These are phyloP conservation scores for Petasospora fabianii DNA, from an alignment of 1,139 yeast species.

Conservation along the genomic window DNA sequence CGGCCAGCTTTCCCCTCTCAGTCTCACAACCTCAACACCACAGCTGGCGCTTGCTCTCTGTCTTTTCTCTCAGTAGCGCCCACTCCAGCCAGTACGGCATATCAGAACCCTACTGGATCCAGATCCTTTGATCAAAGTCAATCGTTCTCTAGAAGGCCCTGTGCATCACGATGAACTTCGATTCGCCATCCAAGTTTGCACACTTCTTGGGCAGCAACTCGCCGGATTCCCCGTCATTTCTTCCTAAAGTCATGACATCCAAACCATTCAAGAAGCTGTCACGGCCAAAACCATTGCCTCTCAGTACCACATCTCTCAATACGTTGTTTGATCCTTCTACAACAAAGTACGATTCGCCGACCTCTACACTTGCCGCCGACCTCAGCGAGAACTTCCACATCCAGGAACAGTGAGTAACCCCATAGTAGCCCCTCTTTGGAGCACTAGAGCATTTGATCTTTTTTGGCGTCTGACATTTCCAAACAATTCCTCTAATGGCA, in stretches of 20 bases:
- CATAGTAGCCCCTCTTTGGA: background rate
- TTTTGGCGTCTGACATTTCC: too few species aligned
- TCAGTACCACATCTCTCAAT: slow-evolving; percentile 19
- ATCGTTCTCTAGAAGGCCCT: too few species aligned
- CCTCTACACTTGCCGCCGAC: slow-evolving; percentile 44
- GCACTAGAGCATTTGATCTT: too few species aligned
- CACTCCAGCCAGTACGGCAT: background rate
- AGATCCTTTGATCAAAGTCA: background rate
- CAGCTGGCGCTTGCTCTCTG: background rate
- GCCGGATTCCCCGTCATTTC: slow-evolving; percentile 28
- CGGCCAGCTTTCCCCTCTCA: background rate
- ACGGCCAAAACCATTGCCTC: slow-evolving; percentile 17
- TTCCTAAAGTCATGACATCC: slow-evolving; percentile 18
- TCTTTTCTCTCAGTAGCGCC: background rate
- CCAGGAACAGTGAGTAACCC: slow-evolving; percentile 14
- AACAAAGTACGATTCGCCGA: slow-evolving; percentile 32
- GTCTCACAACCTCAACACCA: too few species aligned
- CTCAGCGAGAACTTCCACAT: slow-evolving; percentile 45
- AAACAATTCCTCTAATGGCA: too few species aligned
- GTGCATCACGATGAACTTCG: slow-evolving; percentile 24
- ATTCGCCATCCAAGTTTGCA: slow-evolving; percentile 25
- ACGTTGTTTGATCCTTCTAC: slow-evolving; percentile 32
- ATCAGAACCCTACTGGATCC: background rate
- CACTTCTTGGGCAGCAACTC: slow-evolving; percentile 20
- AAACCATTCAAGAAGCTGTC: slow-evolving; percentile 12